A percentile compares a stretch with the other conserved stretches of the same genome.
These are phyloP conservation scores for Cicer yamashitae DNA, from an alignment of 306 rosid genomes.

Conservation along the genomic window DNA sequence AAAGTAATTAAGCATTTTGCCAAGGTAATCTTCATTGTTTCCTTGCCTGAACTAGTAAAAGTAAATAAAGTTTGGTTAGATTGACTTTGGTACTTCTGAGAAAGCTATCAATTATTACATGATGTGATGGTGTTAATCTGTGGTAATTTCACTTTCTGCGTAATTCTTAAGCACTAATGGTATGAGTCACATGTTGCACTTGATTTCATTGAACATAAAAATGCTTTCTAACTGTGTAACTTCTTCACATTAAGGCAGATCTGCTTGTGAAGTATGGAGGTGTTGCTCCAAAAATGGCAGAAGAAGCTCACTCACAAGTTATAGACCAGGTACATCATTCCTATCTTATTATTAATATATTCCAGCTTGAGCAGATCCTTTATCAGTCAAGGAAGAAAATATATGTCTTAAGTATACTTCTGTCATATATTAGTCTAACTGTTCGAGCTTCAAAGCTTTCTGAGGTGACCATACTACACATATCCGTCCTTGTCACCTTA, in stretches of 20 bases:
- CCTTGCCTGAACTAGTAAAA: conserved; percentile 5
- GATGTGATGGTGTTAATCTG: not conserved
- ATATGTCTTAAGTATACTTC: conserved; percentile 17
- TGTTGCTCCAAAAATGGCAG: conserved; percentile 98
- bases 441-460: conserved; percentile 18
- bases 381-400: conserved; percentile 7
- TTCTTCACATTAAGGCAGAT: conserved; percentile 72
- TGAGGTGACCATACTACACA: not conserved
- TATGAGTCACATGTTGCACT: not conserved
- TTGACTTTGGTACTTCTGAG: not conserved
- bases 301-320: conserved; percentile 89
- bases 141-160: not conserved
- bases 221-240: conserved; percentile 16
- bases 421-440: conserved; percentile 19
- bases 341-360: conserved; percentile 25
- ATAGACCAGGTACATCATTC: conserved; percentile 71
- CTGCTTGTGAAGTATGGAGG: conserved; percentile 89
- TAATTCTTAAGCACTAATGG: conserved; percentile 8
- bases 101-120: not conserved
- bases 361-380: conserved; percentile 14
- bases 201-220: not conserved
- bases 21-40: not conserved
- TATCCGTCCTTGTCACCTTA: conserved; percentile 11
- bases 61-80: conserved; percentile 3
- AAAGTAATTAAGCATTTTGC: not conserved